Evolutionary conservation across 2,329 filamentous ascomycete species (phyloP), one percentile per base, ranked within the genome.

Genomic region (Blastomyces silverae): DNA sequence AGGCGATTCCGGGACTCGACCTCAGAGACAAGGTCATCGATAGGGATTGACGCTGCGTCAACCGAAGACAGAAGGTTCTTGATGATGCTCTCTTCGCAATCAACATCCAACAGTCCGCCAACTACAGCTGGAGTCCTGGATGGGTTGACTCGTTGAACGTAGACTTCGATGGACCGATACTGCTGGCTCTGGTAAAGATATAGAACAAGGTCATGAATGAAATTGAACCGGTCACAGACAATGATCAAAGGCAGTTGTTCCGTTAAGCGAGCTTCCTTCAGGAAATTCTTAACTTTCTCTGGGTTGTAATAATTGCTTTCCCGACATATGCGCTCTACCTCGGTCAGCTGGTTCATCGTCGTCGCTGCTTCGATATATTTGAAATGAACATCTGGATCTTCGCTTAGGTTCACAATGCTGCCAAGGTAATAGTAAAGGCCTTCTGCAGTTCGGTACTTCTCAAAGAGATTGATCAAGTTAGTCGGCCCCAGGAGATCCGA

Each of bases 181-280:
- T 97, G 93, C 79, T 99, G 93, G 79, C 96, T 96, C 83, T 97
- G 94, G 82, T 99, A 99, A 10, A 99, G 86, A 79, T 94, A 97
- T 28, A 99, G 85, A 56, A 99, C 91, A 73, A 99, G 80, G 73
- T 99, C 94, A 74, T 99, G 94, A 53, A 97, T 91, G 74, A 99
- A 96, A 81, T 97, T 96, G 85, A 95, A 97, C n/a, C 93, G 91
- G 75, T 99, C 94, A 79, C 95, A 99, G 66, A 99, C 92, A 71
- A 97, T 97, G 79, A 99, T 99, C 64, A 99, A 82, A 55, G 94
- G 94, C 55, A 99, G 84, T 80, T 97, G 93, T 78, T 99, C 94
- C 1, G 89, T 87, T 56, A 99, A 83, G 70, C 88, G 89, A 64
- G 94, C 93, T 77, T 99, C 95, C 81, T 99, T 99, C 67, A 99